Evolutionary conservation across 495 filamentous ascomycete species (phyloP).

Genomic region (Articulospora tetracladia): DNA sequence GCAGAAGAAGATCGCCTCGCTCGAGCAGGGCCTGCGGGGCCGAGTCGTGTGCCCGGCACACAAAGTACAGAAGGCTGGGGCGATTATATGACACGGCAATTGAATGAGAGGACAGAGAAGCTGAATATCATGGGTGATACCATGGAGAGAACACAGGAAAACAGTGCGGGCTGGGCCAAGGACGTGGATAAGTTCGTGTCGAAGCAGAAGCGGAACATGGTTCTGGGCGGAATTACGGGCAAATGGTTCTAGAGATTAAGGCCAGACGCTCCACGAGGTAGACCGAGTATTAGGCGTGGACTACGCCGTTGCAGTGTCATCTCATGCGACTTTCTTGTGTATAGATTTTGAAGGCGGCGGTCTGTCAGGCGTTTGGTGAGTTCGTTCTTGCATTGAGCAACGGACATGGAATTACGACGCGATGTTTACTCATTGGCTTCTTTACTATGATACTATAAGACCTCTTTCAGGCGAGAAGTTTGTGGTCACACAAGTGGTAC

Average conservation of each 20-base stretch:
- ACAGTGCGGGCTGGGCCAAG: slow-evolving; percentile 74
- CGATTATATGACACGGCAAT: slow-evolving; percentile 68
- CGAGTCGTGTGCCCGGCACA: slow-evolving; percentile 16
- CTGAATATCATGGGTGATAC: slow-evolving; percentile 77
- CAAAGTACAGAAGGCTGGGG: slow-evolving; percentile 48
- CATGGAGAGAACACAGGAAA: slow-evolving; percentile 75
- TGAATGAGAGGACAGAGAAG: slow-evolving; percentile 87
- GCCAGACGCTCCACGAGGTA: too few species aligned
- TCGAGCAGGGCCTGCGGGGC: slow-evolving; percentile 42
- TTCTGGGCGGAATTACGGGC: slow-evolving; percentile 58
- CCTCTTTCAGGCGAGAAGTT: too few species aligned
- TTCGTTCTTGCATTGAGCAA: too few species aligned
- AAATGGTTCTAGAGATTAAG: slow-evolving; percentile 31
- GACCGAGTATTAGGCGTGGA: too few species aligned
- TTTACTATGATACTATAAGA: too few species aligned
- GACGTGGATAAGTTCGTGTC: slow-evolving; percentile 83
- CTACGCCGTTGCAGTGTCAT: too few species aligned
- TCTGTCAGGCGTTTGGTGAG: too few species aligned
- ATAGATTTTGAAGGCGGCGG: too few species aligned
- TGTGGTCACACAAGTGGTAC: too few species aligned
- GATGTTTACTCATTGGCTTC: too few species aligned
- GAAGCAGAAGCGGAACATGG: slow-evolving; percentile 77
- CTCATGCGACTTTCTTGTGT: too few species aligned
- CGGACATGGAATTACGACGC: too few species aligned
- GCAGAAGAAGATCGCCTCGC: slow-evolving; percentile 39